Evolutionary conservation across 306 rosid species (phyloP).

Genomic region (Prunus dulcis): DNA sequence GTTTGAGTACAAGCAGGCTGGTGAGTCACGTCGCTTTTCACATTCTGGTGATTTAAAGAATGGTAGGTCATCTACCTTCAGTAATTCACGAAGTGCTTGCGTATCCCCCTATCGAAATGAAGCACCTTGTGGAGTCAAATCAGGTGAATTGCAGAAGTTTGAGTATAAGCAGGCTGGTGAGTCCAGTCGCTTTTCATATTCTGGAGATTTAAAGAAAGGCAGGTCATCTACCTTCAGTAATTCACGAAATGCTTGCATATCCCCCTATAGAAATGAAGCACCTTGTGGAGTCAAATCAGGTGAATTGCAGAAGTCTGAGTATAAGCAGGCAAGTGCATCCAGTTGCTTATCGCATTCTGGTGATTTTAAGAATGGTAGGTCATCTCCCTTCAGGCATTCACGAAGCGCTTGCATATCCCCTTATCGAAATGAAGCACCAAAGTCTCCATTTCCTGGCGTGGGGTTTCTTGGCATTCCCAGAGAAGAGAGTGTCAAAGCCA

Average conservation of each 20-base stretch:
- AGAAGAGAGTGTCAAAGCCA: constrained; percentile 41
- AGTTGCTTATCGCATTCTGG: constrained; percentile 52
- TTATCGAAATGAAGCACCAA: constrained; percentile 44
- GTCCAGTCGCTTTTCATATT: constrained; percentile 45
- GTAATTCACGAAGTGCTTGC: constrained; percentile 56
- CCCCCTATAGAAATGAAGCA: constrained; percentile 56
- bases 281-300: constrained; percentile 31
- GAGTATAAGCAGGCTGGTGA: constrained; percentile 46
- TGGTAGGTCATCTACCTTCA: constrained; percentile 63
- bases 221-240: constrained; percentile 70
- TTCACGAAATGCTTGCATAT: constrained; percentile 52
- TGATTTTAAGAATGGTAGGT: constrained; percentile 52
- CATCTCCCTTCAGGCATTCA: constrained; percentile 71
- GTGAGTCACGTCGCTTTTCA: constrained; percentile 51
- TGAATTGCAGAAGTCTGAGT: constrained; percentile 44
- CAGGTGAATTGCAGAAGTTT: constrained; percentile 42
- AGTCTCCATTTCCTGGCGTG: constrained; percentile 47
- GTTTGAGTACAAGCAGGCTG: constrained; percentile 39
- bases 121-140: constrained; percentile 11
- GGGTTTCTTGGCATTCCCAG: constrained; percentile 48
- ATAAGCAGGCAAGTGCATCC: constrained; percentile 48
- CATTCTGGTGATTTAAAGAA: constrained; percentile 58
- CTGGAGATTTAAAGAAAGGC: constrained; percentile 58
- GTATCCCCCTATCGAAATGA: constrained; percentile 60
- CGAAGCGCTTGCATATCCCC: constrained; percentile 68